Evolutionary conservation across 2,329 filamentous ascomycete genomes (phyloP).

Genomic region (Orbilia quercus): DNA sequence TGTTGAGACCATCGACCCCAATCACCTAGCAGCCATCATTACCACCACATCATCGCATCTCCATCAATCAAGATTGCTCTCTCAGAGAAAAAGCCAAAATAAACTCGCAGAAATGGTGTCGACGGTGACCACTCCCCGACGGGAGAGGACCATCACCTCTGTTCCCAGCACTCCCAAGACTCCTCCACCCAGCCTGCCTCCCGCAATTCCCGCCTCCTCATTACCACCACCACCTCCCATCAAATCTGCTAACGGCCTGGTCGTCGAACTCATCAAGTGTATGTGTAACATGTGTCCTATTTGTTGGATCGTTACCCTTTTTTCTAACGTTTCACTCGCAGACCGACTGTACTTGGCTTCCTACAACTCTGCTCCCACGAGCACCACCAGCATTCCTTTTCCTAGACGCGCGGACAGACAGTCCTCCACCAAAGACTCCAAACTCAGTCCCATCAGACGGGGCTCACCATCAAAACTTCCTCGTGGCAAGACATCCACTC

Average conservation of each 20-base stretch:
- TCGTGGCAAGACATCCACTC: conserved; percentile 57
- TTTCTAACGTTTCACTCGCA: conserved; percentile 62
- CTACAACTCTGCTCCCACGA: conserved; percentile 83
- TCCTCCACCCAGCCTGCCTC: conserved; percentile 45
- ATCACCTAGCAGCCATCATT: too few relatives aligned
- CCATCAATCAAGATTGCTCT: neutral
- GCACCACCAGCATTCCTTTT: conserved; percentile 87
- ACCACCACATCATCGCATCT: neutral
- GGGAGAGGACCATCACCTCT: conserved; percentile 38
- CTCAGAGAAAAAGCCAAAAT: conserved; percentile 7
- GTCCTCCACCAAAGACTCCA: conserved; percentile 75
- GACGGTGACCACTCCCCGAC: conserved; percentile 37
- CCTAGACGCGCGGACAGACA: conserved; percentile 68
- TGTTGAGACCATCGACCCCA: neutral
- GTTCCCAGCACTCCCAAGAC: conserved; percentile 49
- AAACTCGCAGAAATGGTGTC: conserved; percentile 38
- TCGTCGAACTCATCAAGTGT: conserved; percentile 55
- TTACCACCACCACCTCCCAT: conserved; percentile 43
- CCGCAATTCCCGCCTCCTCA: conserved; percentile 43
- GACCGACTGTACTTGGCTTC: conserved; percentile 95
- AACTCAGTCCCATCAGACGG: conserved; percentile 55
- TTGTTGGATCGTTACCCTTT: neutral
- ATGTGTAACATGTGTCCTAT: conserved; percentile 15
- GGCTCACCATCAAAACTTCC: conserved; percentile 57
- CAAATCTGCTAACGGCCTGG: conserved; percentile 53